Base-by-base conservation (phyloP, 805 yeast genomes). In the Metschnikowia arizonensis region DNA sequence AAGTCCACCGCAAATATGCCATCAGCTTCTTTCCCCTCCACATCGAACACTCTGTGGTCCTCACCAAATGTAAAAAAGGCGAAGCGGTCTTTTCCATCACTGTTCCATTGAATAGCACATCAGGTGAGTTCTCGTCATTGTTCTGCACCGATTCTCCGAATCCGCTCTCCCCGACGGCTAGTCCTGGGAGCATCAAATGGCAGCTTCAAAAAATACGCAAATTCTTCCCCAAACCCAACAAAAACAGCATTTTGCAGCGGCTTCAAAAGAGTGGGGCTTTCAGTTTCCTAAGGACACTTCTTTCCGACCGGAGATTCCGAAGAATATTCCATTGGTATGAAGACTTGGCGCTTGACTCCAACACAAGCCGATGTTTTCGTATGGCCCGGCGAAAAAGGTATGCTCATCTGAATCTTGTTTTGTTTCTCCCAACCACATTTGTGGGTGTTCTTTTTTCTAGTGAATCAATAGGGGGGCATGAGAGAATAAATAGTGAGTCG, bases 371-470 rank as follows among this genome's bases (percentile, higher is more conserved):
- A 14, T 81, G 86, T 47, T 82, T 73, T 54, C 79, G 81, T 46
- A 58, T 82, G 46, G 85, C 61, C 15, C 70, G 89, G 52, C 67
- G 82, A 33, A 72, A 74, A 50, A 72, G 75, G 50, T 82, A 76
- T 53, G 77, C 78, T 0, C 59, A 58, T 10, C 64, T 79, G 40
- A 61, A 70, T 24, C 41, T 72, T 9, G 69, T 76, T 1, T 56
- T 79, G 5, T 81, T 70, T 54, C 63, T 77, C 12, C 87, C 88
- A 0, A 65, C 72, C 15, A 73, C 80, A 0, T 77, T 78, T 63
- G 77, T 85, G 2, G 91, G 90, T 5, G 88, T 81, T 0, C 52
- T 84, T 2, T 85, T 73, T 59, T 71, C 72, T 44, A 80, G 85
- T 11, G 40, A 37, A 31, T 17, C 17, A 21, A 21, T 5, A 11